These are phyloP conservation scores for Rosa lucieae DNA, from an alignment of 306 rosid genomes.

Conservation along the genomic window DNA sequence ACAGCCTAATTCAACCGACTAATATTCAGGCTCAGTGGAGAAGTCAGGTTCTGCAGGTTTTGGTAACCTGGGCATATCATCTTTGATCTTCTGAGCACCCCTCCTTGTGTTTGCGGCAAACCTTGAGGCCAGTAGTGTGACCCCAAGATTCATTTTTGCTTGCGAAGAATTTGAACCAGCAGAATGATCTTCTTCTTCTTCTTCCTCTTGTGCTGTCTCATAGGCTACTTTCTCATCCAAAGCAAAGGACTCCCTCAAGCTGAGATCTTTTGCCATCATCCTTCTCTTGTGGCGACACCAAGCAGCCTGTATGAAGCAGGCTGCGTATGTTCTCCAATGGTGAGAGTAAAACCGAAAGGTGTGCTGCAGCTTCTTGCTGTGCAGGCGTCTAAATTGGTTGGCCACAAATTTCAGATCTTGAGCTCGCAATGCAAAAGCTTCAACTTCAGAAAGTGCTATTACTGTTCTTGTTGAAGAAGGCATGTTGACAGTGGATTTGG, in stretches of 20 bases:
- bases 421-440: slow-evolving; percentile 91
- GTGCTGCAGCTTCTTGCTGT: slow-evolving; percentile 97
- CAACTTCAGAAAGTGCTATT: slow-evolving; percentile 72
- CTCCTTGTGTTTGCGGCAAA: slow-evolving; percentile 93
- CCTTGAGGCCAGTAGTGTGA: slow-evolving; percentile 80
- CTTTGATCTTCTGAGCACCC: slow-evolving; percentile 77
- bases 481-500: slow-evolving; percentile 76
- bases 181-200: slow-evolving; percentile 26
- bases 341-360: slow-evolving; percentile 93
- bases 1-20: slow-evolving; percentile 19
- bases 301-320: slow-evolving; percentile 98
- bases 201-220: slow-evolving; percentile 46
- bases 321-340: slow-evolving; percentile 99
- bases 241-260: slow-evolving; percentile 51
- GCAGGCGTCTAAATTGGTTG: slow-evolving; percentile 91
- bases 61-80: slow-evolving; percentile 73
- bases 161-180: slow-evolving; percentile 52
- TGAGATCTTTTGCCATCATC: slow-evolving; percentile 50
- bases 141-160: slow-evolving; percentile 69
- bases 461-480: slow-evolving; percentile 95
- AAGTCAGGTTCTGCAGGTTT: slow-evolving; percentile 98
- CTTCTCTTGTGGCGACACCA: slow-evolving; percentile 83
- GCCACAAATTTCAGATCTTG: slow-evolving; percentile 98
- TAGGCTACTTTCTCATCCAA: slow-evolving; percentile 35
- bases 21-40: slow-evolving; percentile 64